Evolutionary conservation across 1,139 yeast genomes (phyloP).

Genomic region (Debaryomyces fabryi): DNA sequence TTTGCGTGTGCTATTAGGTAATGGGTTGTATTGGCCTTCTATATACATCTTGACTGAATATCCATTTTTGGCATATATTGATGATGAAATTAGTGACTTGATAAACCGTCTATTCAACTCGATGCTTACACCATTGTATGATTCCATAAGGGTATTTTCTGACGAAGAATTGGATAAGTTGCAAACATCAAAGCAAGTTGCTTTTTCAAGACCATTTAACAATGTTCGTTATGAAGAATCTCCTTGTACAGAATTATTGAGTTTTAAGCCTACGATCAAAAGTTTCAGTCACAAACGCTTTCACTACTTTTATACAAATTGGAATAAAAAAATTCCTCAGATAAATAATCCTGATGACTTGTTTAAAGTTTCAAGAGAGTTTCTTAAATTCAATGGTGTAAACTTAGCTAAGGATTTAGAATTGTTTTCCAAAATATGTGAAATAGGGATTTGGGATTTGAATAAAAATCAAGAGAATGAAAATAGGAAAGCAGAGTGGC

Average conservation of each 20-base stretch:
- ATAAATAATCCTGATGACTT: conserved; percentile 48
- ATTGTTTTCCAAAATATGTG: conserved; percentile 61
- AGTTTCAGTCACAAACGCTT: conserved; percentile 35
- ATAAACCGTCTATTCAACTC: conserved; percentile 53
- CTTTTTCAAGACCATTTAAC: conserved; percentile 37
- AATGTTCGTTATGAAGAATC: conserved; percentile 33
- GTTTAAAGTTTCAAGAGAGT: conserved; percentile 46
- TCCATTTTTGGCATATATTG: conserved; percentile 64
- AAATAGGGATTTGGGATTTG: conserved; percentile 53
- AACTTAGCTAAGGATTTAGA: conserved; percentile 52
- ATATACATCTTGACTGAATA: conserved; percentile 59
- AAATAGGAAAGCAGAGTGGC: conserved; percentile 50
- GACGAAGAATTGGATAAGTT: conserved; percentile 24
- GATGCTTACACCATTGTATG: conserved; percentile 55
- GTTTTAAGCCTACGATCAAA: conserved; percentile 36
- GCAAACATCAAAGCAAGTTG: conserved; percentile 25
- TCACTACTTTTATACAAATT: conserved; percentile 53
- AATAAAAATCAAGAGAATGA: conserved; percentile 18
- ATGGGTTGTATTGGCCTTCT: conserved; percentile 69
- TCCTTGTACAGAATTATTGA: conserved; percentile 20
- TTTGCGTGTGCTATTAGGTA: conserved; percentile 55
- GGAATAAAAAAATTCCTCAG: conserved; percentile 48
- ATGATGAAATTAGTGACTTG: conserved; percentile 52
- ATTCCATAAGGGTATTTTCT: conserved; percentile 19
- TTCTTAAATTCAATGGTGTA: conserved; percentile 60